phyloP scores from a whole-genome alignment of 495 filamentous ascomycete genomes.

The Hyaloscypha finlandica region DNA sequence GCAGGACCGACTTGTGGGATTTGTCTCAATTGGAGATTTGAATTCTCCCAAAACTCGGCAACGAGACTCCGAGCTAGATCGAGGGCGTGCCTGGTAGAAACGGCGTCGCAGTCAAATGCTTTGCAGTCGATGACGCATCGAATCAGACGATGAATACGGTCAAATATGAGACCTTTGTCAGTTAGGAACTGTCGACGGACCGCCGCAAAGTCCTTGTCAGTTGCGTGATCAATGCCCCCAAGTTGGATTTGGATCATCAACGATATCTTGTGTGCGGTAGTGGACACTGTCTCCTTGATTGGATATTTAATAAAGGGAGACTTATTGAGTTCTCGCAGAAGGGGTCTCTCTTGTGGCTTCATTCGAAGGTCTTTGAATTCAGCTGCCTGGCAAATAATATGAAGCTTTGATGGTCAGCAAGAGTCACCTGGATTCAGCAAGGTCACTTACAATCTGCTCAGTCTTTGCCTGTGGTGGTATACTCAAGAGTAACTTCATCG shows the following conservation, averaged over 20 bases:
- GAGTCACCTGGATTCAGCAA: constrained; percentile 7
- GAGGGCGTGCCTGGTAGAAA: constrained; percentile 67
- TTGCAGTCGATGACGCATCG: constrained; percentile 88
- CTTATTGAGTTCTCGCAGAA: constrained; percentile 85
- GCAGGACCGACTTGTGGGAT: constrained; percentile 80
- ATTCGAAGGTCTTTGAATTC: constrained; percentile 81
- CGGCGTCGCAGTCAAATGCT: constrained; percentile 64
- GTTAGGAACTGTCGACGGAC: constrained; percentile 58
- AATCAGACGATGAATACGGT: constrained; percentile 71
- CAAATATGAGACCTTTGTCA: constrained; percentile 74
- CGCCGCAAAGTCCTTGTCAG: constrained; percentile 59
- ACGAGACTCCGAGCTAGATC: constrained; percentile 78
- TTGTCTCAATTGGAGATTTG: constrained; percentile 82
- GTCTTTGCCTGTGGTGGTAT: constrained; percentile 62
- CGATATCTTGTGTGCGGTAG: constrained; percentile 81
- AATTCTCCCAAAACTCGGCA: constrained; percentile 85
- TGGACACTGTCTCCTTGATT: constrained; percentile 73
- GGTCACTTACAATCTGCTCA: constrained; percentile 68
- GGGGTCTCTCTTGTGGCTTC: constrained; percentile 68
- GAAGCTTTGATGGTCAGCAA: constrained; percentile 56
- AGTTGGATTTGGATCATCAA: constrained; percentile 83
- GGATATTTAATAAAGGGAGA: constrained; percentile 71
- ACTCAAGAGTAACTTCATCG: constrained; percentile 75
- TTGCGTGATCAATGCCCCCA: constrained; percentile 70
- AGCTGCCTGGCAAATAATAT: constrained; percentile 65